Evolutionary conservation across 495 filamentous ascomycete species (phyloP).

Genomic region (Cercophora sp.): DNA sequence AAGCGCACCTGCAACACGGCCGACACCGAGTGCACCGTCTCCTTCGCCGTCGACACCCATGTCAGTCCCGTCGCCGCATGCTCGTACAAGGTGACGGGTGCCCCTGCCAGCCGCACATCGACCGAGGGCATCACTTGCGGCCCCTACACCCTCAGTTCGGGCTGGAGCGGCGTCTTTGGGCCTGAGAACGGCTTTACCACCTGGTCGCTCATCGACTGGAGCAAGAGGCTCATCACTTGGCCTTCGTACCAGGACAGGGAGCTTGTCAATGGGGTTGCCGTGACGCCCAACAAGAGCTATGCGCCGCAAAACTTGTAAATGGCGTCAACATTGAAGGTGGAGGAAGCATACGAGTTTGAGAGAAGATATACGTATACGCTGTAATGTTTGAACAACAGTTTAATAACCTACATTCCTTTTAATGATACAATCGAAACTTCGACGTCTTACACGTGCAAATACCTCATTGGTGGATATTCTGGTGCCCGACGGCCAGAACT

Average conservation of each 20-base stretch:
- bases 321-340: no score
- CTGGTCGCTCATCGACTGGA: conserved; percentile 43
- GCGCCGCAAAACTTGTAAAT: conserved; percentile 26
- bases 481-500: no score
- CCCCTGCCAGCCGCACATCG: conserved; percentile 37
- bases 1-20: conserved; percentile 45
- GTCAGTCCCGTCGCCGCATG: conserved; percentile 32
- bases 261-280: conserved; percentile 41
- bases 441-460: no score
- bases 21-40: conserved; percentile 46
- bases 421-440: no score
- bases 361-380: no score
- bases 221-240: conserved; percentile 40
- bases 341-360: no score
- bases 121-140: conserved; percentile 43
- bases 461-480: no score
- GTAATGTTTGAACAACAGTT: no score
- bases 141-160: conserved; percentile 47
- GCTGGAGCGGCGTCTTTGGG: conserved; percentile 56
- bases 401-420: no score
- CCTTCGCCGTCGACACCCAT: conserved; percentile 45
- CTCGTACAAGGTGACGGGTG: conserved; percentile 39
- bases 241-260: conserved; percentile 48
- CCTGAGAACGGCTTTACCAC: conserved; percentile 51
- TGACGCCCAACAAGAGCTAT: conserved; percentile 53